Evolutionary conservation across 352 stramenopile genomes (phyloP), one percentile per base, ranked within the genome.

Genomic region (Globisporangium polare): DNA sequence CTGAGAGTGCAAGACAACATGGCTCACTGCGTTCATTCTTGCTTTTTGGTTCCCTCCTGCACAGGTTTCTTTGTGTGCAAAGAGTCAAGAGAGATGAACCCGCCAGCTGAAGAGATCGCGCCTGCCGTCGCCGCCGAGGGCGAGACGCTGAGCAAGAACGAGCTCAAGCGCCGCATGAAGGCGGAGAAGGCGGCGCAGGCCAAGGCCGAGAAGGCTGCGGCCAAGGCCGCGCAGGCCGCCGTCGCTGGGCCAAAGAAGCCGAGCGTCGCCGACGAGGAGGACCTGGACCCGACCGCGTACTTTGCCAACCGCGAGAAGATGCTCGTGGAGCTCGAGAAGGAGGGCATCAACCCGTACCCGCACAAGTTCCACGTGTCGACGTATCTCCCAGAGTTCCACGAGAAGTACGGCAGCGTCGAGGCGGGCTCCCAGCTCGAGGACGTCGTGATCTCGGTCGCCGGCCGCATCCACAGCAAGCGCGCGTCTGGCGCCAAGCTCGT

Each of bases 361-460:
- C 97, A 99, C 90, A 99, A 99, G 82, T 99, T 99, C 74, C 69
- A 97, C 42, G 94, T 98, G 3, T 89, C 89, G 55, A 92, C 85
- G 41, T 92, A 92, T 51, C 73, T 99, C 54, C 88, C 95, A 5
- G 96, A 99, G 47, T 99, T 98, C 73, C 89, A 96, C 58, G 77
- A 71, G 5, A 81, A 97, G 65, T 99, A 90, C 76, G 49, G 56
- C 24, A 54, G 66, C 39, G 37, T 90, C 0, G 94, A 97, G 62
- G 73, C 84, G 46, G 97, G 97, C 31, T 83, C 74, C 52, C 82
- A 90, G 58, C 26, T 95, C 0, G 75, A 96, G 27, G 85, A 91
- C 39, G 83, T 84, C 26, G 63, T 84, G 1, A 88, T 98, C 41
- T 92, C 90, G 12, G 79, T 99, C 29, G 97, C 97, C 3, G 97